A percentile compares a stretch with the other conserved stretches of the same genome.
phyloP scores from a whole-genome alignment of 2,329 filamentous ascomycete genomes.

The Sordariomycetes sp. region DNA sequence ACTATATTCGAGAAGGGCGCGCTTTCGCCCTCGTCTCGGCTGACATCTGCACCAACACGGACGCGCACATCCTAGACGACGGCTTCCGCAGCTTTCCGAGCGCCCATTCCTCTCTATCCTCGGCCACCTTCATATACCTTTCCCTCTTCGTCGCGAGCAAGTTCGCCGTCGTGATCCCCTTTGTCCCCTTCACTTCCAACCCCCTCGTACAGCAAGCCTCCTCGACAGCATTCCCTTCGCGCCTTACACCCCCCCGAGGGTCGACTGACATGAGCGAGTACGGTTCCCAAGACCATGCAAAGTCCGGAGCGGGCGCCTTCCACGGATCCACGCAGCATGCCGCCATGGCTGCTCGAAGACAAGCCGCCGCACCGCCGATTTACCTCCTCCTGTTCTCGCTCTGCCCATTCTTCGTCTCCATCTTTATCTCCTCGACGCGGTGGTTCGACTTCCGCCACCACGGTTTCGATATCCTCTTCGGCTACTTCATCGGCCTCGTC shows the following conservation, averaged over 20 bases:
- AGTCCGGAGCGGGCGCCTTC: slow-evolving; percentile 32
- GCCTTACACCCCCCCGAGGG: slow-evolving; percentile 18
- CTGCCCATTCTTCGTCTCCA: slow-evolving; percentile 61
- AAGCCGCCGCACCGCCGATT: slow-evolving; percentile 73
- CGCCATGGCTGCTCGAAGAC: slow-evolving; percentile 48
- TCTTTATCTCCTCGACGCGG: slow-evolving; percentile 76
- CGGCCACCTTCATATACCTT: slow-evolving; percentile 74
- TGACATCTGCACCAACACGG: slow-evolving; percentile 60
- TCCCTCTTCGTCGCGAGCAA: slow-evolving; percentile 81
- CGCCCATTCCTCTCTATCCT: slow-evolving; percentile 53
- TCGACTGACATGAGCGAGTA: slow-evolving; percentile 4
- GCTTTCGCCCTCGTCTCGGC: slow-evolving; percentile 50
- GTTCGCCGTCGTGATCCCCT: slow-evolving; percentile 64
- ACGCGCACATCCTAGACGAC: slow-evolving; percentile 55
- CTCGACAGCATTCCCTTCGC: slow-evolving; percentile 66
- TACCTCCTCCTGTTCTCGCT: slow-evolving; percentile 64
- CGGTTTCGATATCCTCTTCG: slow-evolving; percentile 84
- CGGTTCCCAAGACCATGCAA: slow-evolving; percentile 58
- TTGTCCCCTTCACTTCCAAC: slow-evolving; percentile 41
- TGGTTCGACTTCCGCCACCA: slow-evolving; percentile 86
- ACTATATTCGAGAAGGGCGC: slow-evolving; percentile 21
- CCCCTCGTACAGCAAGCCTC: slow-evolving; percentile 26
- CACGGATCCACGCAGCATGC: slow-evolving; percentile 20
- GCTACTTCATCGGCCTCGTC: slow-evolving; percentile 65
- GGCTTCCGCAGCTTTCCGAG: slow-evolving; percentile 70